phyloP scores from a whole-genome alignment of 805 yeast species.

The Schizosaccharomyces octosporus region DNA sequence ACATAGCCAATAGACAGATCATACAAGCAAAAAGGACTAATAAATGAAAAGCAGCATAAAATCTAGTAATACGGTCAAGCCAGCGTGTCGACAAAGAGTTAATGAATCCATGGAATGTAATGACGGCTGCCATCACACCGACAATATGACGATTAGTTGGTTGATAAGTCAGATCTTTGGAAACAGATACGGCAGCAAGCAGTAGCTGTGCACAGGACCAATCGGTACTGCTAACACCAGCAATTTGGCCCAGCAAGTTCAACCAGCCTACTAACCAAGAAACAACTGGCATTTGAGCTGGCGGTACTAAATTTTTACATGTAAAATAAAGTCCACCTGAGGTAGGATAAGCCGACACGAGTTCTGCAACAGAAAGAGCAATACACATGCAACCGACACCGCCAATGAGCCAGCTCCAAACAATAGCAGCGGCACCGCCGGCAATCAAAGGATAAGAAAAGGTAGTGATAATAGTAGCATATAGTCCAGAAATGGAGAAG shows the following conservation, averaged over 20 bases:
- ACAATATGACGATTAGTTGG: conserved; percentile 21
- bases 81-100: conserved; percentile 29
- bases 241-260: conserved; percentile 6
- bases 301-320: conserved; percentile 10
- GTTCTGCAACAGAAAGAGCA: conserved; percentile 4
- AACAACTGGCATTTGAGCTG: conserved; percentile 8
- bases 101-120: conserved; percentile 23
- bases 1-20: conserved; percentile 29
- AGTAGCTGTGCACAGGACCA: conserved; percentile 15
- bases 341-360: conserved; percentile 8
- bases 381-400: conserved; percentile 21
- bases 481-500: conserved; percentile 36
- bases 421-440: conserved; percentile 38
- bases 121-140: conserved; percentile 27
- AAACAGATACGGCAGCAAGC: conserved; percentile 14
- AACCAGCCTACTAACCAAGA: conserved; percentile 12
- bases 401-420: conserved; percentile 39
- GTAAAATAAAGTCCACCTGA: conserved; percentile 9
- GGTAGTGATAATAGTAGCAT: conserved; percentile 38
- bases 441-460: conserved; percentile 22
- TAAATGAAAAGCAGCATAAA: conserved; percentile 26
- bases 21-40: conserved; percentile 26
- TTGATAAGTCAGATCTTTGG: conserved; percentile 11
- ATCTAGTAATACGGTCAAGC: conserved; percentile 26
- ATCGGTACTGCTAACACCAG: conserved; percentile 16